Evolutionary conservation across 2,329 filamentous ascomycete genomes (phyloP).

Genomic region (Apiospora phragmitis): DNA sequence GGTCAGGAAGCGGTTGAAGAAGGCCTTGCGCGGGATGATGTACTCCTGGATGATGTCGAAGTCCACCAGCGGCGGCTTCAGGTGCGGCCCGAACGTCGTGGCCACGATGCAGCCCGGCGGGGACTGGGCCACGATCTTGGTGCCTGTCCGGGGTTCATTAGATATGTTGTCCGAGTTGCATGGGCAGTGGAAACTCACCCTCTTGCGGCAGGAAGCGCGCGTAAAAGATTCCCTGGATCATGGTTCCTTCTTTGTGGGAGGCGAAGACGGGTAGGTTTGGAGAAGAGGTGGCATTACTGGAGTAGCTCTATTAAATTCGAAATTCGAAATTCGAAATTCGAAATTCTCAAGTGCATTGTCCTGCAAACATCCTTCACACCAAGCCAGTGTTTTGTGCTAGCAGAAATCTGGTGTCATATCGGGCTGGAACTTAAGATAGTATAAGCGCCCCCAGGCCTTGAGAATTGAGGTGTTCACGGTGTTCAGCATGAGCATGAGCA

Average conservation of each 20-base stretch:
- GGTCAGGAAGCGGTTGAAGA: conserved; percentile 88
- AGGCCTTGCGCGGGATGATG: conserved; percentile 91
- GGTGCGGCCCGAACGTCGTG: conserved; percentile 36
- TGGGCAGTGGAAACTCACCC: conserved; percentile 42
- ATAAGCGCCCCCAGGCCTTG: background rate
- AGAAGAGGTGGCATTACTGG: background rate
- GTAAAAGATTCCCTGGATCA: conserved; percentile 73
- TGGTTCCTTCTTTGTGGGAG: conserved; percentile 31
- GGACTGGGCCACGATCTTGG: conserved; percentile 63
- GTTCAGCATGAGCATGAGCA: background rate
- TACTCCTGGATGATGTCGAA: conserved; percentile 88
- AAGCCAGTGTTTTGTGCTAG: background rate
- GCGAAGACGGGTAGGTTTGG: background rate
- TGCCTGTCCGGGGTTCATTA: conserved; percentile 42
- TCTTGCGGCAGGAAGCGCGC: conserved; percentile 67
- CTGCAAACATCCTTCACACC: background rate
- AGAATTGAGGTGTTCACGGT: background rate
- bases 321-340: background rate
- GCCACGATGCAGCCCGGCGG: conserved; percentile 62
- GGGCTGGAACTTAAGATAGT: too few species aligned
- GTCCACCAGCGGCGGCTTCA: conserved; percentile 69
- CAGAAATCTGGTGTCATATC: too few species aligned
- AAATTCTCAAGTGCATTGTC: background rate
- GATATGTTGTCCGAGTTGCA: conserved; percentile 18
- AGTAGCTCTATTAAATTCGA: background rate